These are phyloP conservation scores for Lipomyces yamanashiensis DNA, from an alignment of 805 yeast species.

Conservation along the genomic window DNA sequence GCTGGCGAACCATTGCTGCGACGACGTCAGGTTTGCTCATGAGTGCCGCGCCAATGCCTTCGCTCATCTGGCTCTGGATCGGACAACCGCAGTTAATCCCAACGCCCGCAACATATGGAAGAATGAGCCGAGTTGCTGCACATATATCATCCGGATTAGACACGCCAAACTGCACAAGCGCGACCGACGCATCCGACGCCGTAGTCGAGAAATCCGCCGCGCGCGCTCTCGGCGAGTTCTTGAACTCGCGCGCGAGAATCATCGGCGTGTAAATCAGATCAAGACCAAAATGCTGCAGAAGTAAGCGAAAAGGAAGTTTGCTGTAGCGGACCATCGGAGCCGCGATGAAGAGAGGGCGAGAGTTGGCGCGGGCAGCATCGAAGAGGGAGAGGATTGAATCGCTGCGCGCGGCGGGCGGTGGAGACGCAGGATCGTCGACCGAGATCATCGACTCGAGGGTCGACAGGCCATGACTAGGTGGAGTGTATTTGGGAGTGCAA, in stretches of 20 bases:
- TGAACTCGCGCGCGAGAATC: conserved; percentile 95
- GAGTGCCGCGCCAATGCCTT: conserved; percentile 96
- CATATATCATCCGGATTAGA: conserved; percentile 81
- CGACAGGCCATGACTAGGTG: neutral
- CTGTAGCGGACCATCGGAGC: conserved; percentile 99
- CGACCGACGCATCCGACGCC: conserved; percentile 57
- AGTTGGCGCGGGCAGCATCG: conserved; percentile 14
- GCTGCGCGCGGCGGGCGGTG: neutral
- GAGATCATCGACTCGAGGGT: conserved; percentile 1
- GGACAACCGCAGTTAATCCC: conserved; percentile 99
- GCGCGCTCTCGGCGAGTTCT: conserved; percentile 79
- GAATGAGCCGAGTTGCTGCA: conserved; percentile 85
- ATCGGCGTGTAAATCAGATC: conserved; percentile 69
- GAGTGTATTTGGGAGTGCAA: neutral
- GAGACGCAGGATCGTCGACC: neutral
- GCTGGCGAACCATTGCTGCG: conserved; percentile 80
- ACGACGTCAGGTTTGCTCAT: conserved; percentile 83
- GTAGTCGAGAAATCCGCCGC: conserved; percentile 84
- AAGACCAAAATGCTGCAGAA: conserved; percentile 48
- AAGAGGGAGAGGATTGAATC: conserved; percentile 14
- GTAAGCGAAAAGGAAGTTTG: conserved; percentile 85
- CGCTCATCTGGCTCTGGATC: conserved; percentile 88
- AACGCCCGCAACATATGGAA: conserved; percentile 88
- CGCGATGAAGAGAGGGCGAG: conserved; percentile 64
- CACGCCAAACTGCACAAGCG: conserved; percentile 89